Evolutionary conservation across 169 alveolate species (phyloP), one percentile per base, ranked within the genome.

Genomic region (Eimeria sp.): DNA sequence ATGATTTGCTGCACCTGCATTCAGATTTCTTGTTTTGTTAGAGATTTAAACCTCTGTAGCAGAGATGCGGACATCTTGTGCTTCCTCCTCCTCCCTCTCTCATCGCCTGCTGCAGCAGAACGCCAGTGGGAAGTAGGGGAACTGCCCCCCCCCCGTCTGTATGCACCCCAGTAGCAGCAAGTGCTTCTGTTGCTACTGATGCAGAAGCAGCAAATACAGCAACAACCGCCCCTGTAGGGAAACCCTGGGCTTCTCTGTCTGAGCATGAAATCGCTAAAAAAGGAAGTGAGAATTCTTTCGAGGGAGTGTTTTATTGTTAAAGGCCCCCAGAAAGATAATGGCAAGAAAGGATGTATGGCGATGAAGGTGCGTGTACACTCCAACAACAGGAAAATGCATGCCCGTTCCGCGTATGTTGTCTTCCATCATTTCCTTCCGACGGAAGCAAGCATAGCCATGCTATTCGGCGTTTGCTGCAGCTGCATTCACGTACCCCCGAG

Each of bases 281-380:
- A 20, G 40, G 87, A 76, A 20, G 40, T 76, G 30, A 9, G 58
- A 16, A 47, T 76, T 76, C 87, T 76, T 20, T 7, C 43, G 30
- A 40, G 87, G 14, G 87, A 76, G 27, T 76, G 87, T 40, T 76
- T 76, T 40, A 61, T 76, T 9, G 87, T 34, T 16, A 45, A 43
- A 14, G 43, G 87, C n/a, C 43, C 63, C 16, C 34, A 11, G 30
- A 34, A 45, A 45, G 87, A 76, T 25, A 45, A 14, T 11, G n/a
- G 30, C 11, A 40, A 45, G 14, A 34, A 11, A 30, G 87, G 87
- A 11, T 34, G 34, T 10, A 58, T 76, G 18, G 87, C 87, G 30
- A 76, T 76, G 87, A 76, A 76, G 87, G 87, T 76, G 70, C n/a
- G 70, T 25, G 20, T 61, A 61, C 70, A 61, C 70, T 61, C n/a